Evolutionary conservation across 176 grass and related monocot species (phyloP).

Genomic region (Alloteropsis semialata): DNA sequence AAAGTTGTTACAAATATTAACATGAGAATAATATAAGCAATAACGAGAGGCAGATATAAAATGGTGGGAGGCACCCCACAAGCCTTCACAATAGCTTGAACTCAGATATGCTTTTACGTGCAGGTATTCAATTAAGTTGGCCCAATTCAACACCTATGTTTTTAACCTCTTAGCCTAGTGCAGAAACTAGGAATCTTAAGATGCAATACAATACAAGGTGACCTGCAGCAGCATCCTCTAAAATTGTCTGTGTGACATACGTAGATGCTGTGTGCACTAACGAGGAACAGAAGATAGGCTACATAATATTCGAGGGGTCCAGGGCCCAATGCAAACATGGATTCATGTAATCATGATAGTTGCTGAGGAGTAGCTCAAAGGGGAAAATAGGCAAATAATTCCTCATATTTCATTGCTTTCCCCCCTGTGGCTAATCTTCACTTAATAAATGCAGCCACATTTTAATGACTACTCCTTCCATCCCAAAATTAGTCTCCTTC

Average conservation of each 20-base stretch:
- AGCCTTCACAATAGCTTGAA: background rate
- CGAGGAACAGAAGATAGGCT: background rate
- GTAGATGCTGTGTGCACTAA: background rate
- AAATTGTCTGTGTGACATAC: constrained; percentile 1
- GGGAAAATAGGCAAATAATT: background rate
- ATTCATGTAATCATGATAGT: background rate
- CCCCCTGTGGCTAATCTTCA: no score
- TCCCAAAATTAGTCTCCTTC: no score
- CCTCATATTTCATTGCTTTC: no score
- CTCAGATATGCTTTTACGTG: background rate
- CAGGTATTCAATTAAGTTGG: background rate
- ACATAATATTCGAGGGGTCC: background rate
- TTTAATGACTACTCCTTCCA: no score
- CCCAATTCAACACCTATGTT: no score
- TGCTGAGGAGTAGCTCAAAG: background rate
- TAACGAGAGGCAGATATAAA: background rate
- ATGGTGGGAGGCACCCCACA: background rate
- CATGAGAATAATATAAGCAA: background rate
- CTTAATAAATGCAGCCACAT: background rate
- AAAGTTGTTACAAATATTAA: background rate
- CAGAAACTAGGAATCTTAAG: no score
- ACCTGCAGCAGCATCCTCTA: background rate
- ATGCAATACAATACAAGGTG: background rate
- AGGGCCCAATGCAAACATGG: background rate
- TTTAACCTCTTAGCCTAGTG: constrained; percentile 17